Base-by-base conservation (phyloP, 129 eudicot genomes). In the Centella asiatica region DNA sequence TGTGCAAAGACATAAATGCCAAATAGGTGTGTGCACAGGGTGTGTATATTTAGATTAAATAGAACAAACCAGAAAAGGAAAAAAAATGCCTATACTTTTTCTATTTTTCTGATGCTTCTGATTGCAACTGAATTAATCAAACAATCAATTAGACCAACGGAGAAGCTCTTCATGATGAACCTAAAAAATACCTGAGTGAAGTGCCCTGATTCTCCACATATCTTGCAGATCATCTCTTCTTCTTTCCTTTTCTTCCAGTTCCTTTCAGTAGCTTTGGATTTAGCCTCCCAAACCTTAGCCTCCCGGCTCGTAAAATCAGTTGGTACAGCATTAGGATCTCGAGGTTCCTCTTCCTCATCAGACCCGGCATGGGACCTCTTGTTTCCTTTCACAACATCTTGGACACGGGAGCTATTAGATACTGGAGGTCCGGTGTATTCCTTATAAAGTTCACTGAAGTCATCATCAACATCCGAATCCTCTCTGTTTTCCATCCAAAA, bases 261-360 rank as follows among this genome's bases (percentile, higher is more conserved):
- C 52, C 90, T 75, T 73, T 93, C 99, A 47, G 96, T 93, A 50
- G 99, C 99, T 80, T 93, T 93, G 40, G 99, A 93, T 77, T 93
- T 93, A 31, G 96, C 99, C 72, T 93, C 99, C 99, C 99, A 93
- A 62, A 93, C 80, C 74, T 88, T 93, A 72, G 99, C 99, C 58
- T 93, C 99, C 59, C 99, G 83, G 72, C 99, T 93, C 48, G 99
- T 93, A 56, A 93, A 93, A 80, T 83, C 99, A n/a, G 99, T 93
- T 24, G 99, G 99, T 31, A 93, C 93, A 56, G 99, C 99, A 77
- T 88, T 84, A 31, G 99, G 99, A 42, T 93, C 99, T 17, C 72
- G 80, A 50, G 73, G 28, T 53, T 83, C 89, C 77, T 88, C 87
- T 75, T 93, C 99, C 79, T 82, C 96, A 61, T 87, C 96, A 4